Percentiles rank a stretch among this genome's conserved stretches.
These are phyloP conservation scores for Malus hybrid DNA, from an alignment of 331 rosid species.

Conservation along the genomic window DNA sequence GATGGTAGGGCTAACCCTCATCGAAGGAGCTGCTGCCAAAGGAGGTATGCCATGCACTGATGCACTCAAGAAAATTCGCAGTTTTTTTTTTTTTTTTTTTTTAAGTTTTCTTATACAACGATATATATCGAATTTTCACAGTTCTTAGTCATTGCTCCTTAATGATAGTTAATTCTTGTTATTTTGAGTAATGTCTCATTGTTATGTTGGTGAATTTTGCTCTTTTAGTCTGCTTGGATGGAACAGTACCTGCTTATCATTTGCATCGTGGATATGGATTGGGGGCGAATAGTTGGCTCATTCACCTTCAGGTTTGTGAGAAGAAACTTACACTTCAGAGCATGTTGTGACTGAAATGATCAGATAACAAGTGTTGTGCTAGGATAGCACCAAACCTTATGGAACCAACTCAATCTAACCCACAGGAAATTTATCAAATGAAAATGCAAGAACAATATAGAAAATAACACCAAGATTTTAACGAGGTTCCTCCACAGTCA, in stretches of 20 bases:
- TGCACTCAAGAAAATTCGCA: too few relatives aligned
- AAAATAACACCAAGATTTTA: too few relatives aligned
- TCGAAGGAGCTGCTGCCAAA: constrained; percentile 59
- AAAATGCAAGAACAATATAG: too few relatives aligned
- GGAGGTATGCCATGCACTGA: constrained; percentile 39
- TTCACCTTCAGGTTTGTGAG: constrained; percentile 76
- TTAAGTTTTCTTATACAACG: too few relatives aligned
- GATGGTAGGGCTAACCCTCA: constrained; percentile 69
- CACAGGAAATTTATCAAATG: too few relatives aligned
- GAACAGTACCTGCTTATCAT: constrained; percentile 83
- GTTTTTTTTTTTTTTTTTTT: too few relatives aligned
- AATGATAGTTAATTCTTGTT: not conserved
- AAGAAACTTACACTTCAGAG: not conserved
- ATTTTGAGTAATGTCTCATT: not conserved
- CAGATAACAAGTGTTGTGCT: constrained; percentile 2
- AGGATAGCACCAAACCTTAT: too few relatives aligned
- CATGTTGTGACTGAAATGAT: not conserved
- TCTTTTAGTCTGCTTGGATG: constrained; percentile 82
- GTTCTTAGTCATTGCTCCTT: not conserved
- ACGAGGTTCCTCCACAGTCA: too few relatives aligned
- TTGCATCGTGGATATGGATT: constrained; percentile 68
- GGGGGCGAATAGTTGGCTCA: constrained; percentile 74
- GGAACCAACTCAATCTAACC: too few relatives aligned
- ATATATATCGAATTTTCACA: too few relatives aligned
- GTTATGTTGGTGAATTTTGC: not conserved